These are phyloP conservation scores for Pyrenophora tritici-repentis DNA, from an alignment of 2,329 filamentous ascomycete species.

Conservation along the genomic window DNA sequence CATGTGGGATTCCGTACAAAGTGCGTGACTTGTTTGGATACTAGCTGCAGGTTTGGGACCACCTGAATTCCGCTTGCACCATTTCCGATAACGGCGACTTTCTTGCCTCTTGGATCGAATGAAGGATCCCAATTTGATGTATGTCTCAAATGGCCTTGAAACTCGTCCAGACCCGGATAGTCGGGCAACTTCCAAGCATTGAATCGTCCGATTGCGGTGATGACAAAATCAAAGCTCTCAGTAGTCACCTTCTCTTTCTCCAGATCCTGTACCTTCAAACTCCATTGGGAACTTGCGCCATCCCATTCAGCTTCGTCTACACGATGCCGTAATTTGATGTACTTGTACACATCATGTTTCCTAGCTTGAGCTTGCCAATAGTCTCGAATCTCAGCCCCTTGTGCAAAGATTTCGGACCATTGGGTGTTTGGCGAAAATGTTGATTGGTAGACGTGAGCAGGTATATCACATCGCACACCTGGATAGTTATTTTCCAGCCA, in stretches of 20 bases:
- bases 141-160: constrained; percentile 36
- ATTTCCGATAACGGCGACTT: constrained; percentile 66
- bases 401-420: constrained; percentile 51
- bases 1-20: constrained; percentile 66
- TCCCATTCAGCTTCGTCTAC: constrained; percentile 50
- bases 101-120: constrained; percentile 61
- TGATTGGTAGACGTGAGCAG: constrained; percentile 48
- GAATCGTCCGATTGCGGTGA: constrained; percentile 43
- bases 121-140: constrained; percentile 40
- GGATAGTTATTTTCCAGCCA: constrained; percentile 48
- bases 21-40: constrained; percentile 56
- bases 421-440: constrained; percentile 52
- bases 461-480: constrained; percentile 41
- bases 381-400: constrained; percentile 49
- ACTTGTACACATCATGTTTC: constrained; percentile 49
- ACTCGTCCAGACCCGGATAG: constrained; percentile 36
- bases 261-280: constrained; percentile 60
- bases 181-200: constrained; percentile 42
- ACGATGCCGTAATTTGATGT: constrained; percentile 46
- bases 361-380: constrained; percentile 49
- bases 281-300: constrained; percentile 60
- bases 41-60: constrained; percentile 62
- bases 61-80: constrained; percentile 68
- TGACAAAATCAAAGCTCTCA: constrained; percentile 42
- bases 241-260: constrained; percentile 38